Percentiles rank a stretch among this genome's conserved stretches.
Conservation (phyloP, 495 filamentous ascomycete species). For the Daldinia grandis region DNA sequence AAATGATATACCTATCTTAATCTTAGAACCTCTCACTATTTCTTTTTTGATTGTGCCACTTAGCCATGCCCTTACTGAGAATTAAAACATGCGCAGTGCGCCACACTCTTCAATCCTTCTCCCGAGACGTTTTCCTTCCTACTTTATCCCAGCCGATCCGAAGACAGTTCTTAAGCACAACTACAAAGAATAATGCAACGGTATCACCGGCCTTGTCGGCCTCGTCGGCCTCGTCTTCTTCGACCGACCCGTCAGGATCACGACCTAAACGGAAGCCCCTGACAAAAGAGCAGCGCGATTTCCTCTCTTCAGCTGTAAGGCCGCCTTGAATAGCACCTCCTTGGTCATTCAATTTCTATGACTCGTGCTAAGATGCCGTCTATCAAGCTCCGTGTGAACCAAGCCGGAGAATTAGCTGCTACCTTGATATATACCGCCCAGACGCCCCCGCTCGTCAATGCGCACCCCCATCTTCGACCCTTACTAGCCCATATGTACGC, state of each 20-base stretch:
- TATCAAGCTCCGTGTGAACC: slow-evolving; percentile 78
- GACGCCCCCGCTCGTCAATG: slow-evolving; percentile 73
- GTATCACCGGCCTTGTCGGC: slow-evolving; percentile 16
- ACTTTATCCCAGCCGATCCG: neutral
- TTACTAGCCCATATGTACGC: slow-evolving; percentile 98
- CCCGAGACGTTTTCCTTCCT: slow-evolving; percentile 15
- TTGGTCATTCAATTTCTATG: slow-evolving; percentile 4
- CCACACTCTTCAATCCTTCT: slow-evolving; percentile 3
- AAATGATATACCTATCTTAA: neutral
- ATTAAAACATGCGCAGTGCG: slow-evolving; percentile 10
- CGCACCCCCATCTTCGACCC: slow-evolving; percentile 85
- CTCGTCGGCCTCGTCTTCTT: slow-evolving; percentile 19
- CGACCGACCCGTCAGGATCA: slow-evolving; percentile 21
- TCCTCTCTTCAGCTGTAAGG: slow-evolving; percentile 77
- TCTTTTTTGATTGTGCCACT: neutral
- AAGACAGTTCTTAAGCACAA: slow-evolving; percentile 25
- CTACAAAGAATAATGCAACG: slow-evolving; percentile 9
- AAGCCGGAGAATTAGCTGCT: slow-evolving; percentile 88
- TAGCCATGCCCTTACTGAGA: slow-evolving; percentile 28
- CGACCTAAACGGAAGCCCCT: slow-evolving; percentile 64
- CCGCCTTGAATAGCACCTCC: slow-evolving; percentile 6
- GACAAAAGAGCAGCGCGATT: slow-evolving; percentile 72
- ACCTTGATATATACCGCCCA: slow-evolving; percentile 87
- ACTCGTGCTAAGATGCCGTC: slow-evolving; percentile 26
- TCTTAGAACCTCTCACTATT: neutral